Evolutionary conservation across 371 early-diverging fungal species (phyloP), one percentile per base, ranked within the genome.

Genomic region (Fennellomyces sp.): DNA sequence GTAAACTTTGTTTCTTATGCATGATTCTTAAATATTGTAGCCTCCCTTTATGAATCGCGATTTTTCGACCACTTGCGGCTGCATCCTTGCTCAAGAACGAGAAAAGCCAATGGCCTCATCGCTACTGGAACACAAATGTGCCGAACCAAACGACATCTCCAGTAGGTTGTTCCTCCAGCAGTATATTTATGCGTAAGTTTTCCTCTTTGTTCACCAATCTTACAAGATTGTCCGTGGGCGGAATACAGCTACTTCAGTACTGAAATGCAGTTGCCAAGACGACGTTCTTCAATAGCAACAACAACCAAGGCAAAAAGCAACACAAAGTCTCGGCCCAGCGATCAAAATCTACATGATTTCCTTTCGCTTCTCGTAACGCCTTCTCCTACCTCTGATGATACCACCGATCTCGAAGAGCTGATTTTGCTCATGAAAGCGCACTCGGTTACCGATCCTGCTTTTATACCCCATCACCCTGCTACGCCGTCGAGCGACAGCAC

Each of bases 31-130:
- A 4, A 21, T 23, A 21, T 11, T 45, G 23, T 45, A 45, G 45
- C 45, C 19, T 23, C 45, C 45, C 23, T 45, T 45, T 45, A 45
- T 45, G 45, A 45, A 45, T 45, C 45, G 45, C 23, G 23, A 45
- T 45, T 45, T 45, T 45, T 6, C 13, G 13, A 33, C 35, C 8
- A 45, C 45, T 45, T 45, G 45, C 23, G n/a, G 45, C 21, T 45
- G 45, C n/a, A 45, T 23, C 5, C 17, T 45, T 45, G 23, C 45
- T 45, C 45, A 45, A 23, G 23, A 21, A 45, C 17, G 23, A 25
- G 23, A 45, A 0, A 23, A 45, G 45, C n/a, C 45, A 23, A 45
- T 45, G 45, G n/a, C 21, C 8, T 42, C 45, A n/a, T 45, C 45
- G 45, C 23, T 45, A 5, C 5, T 45, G 10, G 45, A 45, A 45